Conservation (phyloP, 495 filamentous ascomycete species). For the Penicillium dipodomyicola region DNA sequence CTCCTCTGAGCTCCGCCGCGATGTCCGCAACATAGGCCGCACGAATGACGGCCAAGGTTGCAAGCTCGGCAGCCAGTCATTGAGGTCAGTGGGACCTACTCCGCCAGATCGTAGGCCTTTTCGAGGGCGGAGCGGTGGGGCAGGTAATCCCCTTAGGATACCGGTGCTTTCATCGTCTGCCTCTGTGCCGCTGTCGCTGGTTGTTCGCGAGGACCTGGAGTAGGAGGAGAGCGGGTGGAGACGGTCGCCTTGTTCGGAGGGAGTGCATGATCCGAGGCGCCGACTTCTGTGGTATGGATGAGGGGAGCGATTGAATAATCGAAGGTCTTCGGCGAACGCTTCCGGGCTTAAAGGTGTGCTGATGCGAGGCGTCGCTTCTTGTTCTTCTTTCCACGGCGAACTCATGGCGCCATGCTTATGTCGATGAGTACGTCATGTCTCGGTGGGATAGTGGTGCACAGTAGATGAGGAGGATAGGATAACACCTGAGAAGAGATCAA, state of each 20-base stretch:
- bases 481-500: slow-evolving; percentile 2
- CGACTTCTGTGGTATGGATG: slow-evolving; percentile 67
- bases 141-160: slow-evolving; percentile 76
- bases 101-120: slow-evolving; percentile 67
- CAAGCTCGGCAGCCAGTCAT: slow-evolving; percentile 36
- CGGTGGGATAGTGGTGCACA: slow-evolving; percentile 1
- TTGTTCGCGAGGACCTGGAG: slow-evolving; percentile 48
- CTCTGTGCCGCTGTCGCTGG: slow-evolving; percentile 87
- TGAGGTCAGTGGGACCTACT: slow-evolving; percentile 40
- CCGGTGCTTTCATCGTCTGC: slow-evolving; percentile 77
- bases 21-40: slow-evolving; percentile 31
- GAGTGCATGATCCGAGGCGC: slow-evolving; percentile 21
- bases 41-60: slow-evolving; percentile 42
- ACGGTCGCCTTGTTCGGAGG: slow-evolving; percentile 30
- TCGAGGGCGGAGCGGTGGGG: slow-evolving; percentile 63
- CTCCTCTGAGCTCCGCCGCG: slow-evolving; percentile 43
- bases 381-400: slow-evolving; percentile 39
- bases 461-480: not conserved
- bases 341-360: slow-evolving; percentile 23
- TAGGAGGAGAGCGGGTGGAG: slow-evolving; percentile 24
- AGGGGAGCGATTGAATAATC: slow-evolving; percentile 66
- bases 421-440: slow-evolving; percentile 38
- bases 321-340: slow-evolving; percentile 32
- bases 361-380: slow-evolving; percentile 26
- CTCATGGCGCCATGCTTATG: slow-evolving; percentile 45